Evolutionary conservation across 2,329 filamentous ascomycete species (phyloP).

Genomic region (Graphilbum sp.): DNA sequence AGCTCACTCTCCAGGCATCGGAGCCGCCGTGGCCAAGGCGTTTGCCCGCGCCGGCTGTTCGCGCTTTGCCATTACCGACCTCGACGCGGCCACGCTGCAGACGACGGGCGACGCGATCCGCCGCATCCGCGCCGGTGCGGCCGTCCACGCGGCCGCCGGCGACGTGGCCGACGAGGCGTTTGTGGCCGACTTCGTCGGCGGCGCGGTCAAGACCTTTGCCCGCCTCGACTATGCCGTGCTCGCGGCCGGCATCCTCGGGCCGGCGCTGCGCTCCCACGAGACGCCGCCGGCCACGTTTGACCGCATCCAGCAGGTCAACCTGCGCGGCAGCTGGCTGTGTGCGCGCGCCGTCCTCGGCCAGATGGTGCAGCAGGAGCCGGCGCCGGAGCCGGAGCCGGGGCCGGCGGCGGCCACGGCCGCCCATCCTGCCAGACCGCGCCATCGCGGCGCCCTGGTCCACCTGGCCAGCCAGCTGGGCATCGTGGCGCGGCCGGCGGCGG

Average conservation of each 20-base stretch:
- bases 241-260: slow-evolving; percentile 32
- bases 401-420: too few relatives aligned
- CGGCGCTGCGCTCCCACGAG: slow-evolving; percentile 25
- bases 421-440: slow-evolving; percentile 13
- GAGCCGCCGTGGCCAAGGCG: slow-evolving; percentile 31
- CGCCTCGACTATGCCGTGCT: slow-evolving; percentile 40
- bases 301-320: slow-evolving; percentile 36
- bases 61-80: slow-evolving; percentile 36
- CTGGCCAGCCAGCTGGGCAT: slow-evolving; percentile 35
- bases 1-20: slow-evolving; percentile 37
- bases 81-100: slow-evolving; percentile 25
- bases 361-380: slow-evolving; percentile 28
- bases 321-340: slow-evolving; percentile 31
- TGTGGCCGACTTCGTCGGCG: neutral
- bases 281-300: slow-evolving; percentile 32
- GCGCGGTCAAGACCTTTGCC: slow-evolving; percentile 16
- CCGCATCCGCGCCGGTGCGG: neutral
- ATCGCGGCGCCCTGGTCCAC: slow-evolving; percentile 32
- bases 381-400: slow-evolving; percentile 18
- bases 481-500: slow-evolving; percentile 26
- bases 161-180: neutral
- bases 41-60: slow-evolving; percentile 33
- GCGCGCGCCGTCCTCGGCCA: slow-evolving; percentile 24
- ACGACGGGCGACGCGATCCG: slow-evolving; percentile 2
- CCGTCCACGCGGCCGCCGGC: neutral